Conservation (phyloP, 2,329 filamentous ascomycete genomes). For the Aureobasidium sp. region DNA sequence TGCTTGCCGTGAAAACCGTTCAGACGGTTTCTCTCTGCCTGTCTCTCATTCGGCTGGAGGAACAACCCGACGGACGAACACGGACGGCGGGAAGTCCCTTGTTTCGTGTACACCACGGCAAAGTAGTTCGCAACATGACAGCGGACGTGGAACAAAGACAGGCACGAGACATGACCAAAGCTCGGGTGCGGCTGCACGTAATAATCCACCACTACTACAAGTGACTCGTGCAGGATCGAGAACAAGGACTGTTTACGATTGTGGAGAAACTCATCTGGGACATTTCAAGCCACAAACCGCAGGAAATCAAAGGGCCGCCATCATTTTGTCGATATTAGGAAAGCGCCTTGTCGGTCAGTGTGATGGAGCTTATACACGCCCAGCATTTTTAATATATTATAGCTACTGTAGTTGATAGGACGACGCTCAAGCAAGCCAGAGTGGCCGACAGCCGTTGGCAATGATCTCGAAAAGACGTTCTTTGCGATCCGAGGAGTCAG, state of each 20-base stretch:
- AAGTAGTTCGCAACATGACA: not conserved
- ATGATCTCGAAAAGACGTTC: not conserved
- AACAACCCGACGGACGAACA: not conserved
- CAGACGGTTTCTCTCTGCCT: not conserved
- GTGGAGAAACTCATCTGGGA: conserved; percentile 9
- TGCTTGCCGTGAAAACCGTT: conserved; percentile 6
- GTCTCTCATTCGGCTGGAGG: not conserved
- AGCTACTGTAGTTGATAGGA: not conserved
- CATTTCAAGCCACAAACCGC: conserved; percentile 3
- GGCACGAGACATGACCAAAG: conserved; percentile 4
- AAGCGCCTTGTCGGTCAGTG: not conserved
- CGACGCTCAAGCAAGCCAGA: not conserved
- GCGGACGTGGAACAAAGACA: not conserved
- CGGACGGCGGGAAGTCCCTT: conserved; percentile 4
- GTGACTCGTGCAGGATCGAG: conserved; percentile 4
- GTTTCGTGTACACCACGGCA: not conserved
- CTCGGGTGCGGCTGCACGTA: conserved; percentile 7
- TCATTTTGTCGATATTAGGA: not conserved
- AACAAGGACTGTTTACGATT: conserved; percentile 1
- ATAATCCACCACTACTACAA: not conserved
- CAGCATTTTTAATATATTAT: conserved; percentile 9
- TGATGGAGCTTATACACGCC: not conserved
- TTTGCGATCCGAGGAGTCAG: conserved; percentile 5
- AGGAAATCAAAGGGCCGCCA: conserved; percentile 6
- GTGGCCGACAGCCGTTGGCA: conserved; percentile 3